A percentile compares a stretch with the other conserved stretches of the same genome.
Conservation (phyloP, 441 rosid species). For the Macaranga tanarius region DNA sequence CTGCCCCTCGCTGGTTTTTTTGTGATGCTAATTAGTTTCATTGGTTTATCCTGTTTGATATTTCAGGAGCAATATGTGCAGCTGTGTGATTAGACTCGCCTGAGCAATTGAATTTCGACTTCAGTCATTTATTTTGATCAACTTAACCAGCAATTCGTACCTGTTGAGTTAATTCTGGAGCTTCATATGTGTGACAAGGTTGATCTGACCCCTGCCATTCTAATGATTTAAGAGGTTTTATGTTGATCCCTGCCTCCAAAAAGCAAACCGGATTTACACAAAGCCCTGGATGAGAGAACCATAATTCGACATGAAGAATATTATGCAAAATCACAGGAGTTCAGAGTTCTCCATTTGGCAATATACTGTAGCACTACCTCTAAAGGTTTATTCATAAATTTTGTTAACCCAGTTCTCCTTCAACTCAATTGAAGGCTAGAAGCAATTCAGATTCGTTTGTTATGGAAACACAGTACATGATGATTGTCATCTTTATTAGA, state of each 20-base stretch:
- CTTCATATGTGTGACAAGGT: background rate
- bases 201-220: background rate
- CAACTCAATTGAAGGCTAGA: background rate
- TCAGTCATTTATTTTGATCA: background rate
- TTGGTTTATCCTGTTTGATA: background rate
- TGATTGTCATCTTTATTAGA: background rate
- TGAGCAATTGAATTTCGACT: background rate
- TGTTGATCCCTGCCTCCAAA: background rate
- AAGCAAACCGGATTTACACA: background rate
- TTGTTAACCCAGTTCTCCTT: background rate
- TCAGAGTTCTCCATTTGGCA: background rate
- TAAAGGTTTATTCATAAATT: background rate
- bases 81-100: constrained; percentile 33
- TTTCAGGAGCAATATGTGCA: constrained; percentile 43
- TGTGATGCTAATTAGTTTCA: background rate
- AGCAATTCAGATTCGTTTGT: background rate
- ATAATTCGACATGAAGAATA: constrained; percentile 3
- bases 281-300: constrained; percentile 2
- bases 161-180: background rate
- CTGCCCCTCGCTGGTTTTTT: background rate
- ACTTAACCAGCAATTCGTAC: background rate
- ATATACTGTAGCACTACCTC: background rate
- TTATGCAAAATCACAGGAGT: background rate
- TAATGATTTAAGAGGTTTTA: background rate
- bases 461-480: background rate